phyloP scores from a whole-genome alignment of 352 stramenopile genomes.

The Globisporangium cederbergense region DNA sequence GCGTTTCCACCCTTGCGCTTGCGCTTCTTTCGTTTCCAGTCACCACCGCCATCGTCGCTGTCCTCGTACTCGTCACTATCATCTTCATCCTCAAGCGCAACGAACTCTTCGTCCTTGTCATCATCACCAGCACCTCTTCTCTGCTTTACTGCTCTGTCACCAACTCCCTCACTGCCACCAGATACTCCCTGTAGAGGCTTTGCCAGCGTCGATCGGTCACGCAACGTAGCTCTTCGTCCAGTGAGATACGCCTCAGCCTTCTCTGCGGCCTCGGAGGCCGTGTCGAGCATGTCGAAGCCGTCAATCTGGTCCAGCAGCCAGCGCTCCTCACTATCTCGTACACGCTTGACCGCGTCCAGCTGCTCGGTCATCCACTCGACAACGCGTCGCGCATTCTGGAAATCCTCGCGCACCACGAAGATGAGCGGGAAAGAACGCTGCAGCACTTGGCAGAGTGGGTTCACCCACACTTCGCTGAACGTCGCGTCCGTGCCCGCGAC shows the following conservation, averaged over 20 bases:
- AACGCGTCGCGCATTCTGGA: slow-evolving; percentile 46
- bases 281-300: slow-evolving; percentile 31
- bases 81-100: slow-evolving; percentile 12
- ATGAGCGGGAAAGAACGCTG: slow-evolving; percentile 69
- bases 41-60: not conserved
- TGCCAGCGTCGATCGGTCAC: not conserved
- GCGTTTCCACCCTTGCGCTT: not conserved
- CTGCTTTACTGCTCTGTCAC: not conserved
- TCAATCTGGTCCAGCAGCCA: slow-evolving; percentile 60
- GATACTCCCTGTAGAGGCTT: not conserved
- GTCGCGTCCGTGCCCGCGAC: slow-evolving; percentile 69
- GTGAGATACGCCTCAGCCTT: not conserved
- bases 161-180: not conserved
- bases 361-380: slow-evolving; percentile 66
- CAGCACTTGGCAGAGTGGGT: slow-evolving; percentile 60
- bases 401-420: slow-evolving; percentile 50
- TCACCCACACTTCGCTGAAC: slow-evolving; percentile 74
- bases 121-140: not conserved
- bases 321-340: slow-evolving; percentile 37
- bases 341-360: slow-evolving; percentile 35
- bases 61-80: slow-evolving; percentile 3
- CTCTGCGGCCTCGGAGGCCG: not conserved
- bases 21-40: slow-evolving; percentile 3
- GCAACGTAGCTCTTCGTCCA: not conserved
- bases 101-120: slow-evolving; percentile 14